Conservation (phyloP, 305 asterid genomes). For the Fraxinus nigra region DNA sequence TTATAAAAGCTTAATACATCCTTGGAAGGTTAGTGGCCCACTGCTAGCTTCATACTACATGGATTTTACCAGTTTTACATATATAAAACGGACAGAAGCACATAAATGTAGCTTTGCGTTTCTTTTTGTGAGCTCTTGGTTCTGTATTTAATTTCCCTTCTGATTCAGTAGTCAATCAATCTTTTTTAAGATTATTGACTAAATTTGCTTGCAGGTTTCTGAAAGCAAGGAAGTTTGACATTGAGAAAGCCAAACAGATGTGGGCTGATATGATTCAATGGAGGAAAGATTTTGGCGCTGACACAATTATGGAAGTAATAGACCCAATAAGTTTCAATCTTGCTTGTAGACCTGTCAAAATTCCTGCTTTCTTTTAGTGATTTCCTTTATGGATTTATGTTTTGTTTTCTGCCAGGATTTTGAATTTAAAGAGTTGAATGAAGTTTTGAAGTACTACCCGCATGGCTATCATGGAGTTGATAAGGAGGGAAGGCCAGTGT, state of each 20-base stretch:
- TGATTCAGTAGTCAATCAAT: background rate
- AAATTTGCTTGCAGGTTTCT: constrained; percentile 38
- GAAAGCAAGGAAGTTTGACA: constrained; percentile 58
- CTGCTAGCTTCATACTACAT: background rate
- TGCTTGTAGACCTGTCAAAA: background rate
- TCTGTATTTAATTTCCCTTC: constrained; percentile 9
- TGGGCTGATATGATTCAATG: constrained; percentile 68
- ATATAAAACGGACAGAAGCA: background rate
- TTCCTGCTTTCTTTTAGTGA: background rate
- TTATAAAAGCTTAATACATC: background rate
- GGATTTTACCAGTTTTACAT: background rate
- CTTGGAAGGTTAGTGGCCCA: background rate
- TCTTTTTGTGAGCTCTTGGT: background rate
- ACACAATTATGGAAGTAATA: constrained; percentile 48
- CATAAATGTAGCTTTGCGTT: background rate
- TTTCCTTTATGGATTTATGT: background rate
- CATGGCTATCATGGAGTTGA: constrained; percentile 98
- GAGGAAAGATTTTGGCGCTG: constrained; percentile 58
- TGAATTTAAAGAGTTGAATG: constrained; percentile 73
- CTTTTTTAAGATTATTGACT: constrained; percentile 11
- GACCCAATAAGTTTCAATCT: background rate
- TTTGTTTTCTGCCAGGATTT: constrained; percentile 57
- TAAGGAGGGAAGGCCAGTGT: constrained; percentile 90
- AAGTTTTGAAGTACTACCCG: constrained; percentile 84
- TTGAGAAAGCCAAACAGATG: constrained; percentile 57